Base-by-base conservation (phyloP, 2,329 filamentous ascomycete species). In the Bretziella fagacearum region DNA sequence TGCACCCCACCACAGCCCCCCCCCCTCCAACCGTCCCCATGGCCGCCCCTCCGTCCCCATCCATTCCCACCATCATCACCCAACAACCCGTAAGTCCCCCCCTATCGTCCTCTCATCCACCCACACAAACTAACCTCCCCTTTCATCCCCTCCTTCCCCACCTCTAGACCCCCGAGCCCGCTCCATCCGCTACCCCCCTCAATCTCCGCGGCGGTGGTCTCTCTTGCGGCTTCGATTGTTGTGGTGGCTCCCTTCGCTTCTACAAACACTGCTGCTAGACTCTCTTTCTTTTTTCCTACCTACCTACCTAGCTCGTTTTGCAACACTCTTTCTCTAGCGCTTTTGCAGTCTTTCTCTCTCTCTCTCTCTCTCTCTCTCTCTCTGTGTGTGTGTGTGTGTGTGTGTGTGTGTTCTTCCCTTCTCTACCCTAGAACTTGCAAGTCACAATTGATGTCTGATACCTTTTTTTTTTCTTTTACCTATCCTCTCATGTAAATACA, bases 211-310 rank as follows among this genome's bases (percentile, higher is more conserved):
- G 58, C 17, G 57, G 58, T 4, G 56, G 57, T 23, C 25, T 58
- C 8, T 53, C 49, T 26, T 47, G 55, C 6, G 58, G 57, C 20
- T 59, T 51, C 35, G 55, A 56, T 30, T 60, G 57, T 52, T 60
- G 58, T 39, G 36, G 52, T 22, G 58, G 58, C 11, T 52, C 53
- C 20, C 58, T 57, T 44, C 55, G 53, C 33, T 58, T 58, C 51
- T 43, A 60, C 53, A 58, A 57, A 53, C 46, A 51, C 43, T 60
- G 56, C 52, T 60, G 58, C 51, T 59, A 52, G 18, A 26, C 11
- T 3, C 23, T 10, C 7, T 18, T 20, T 23, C 13, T 32, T 36
- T 25, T 11, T 23, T 26, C 15, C 39, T 7, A n/a, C n/a, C n/a
- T n/a, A n/a, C n/a, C n/a, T n/a, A n/a, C n/a, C n/a, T n/a, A n/a